These are phyloP conservation scores for Aspergillus tanneri DNA, from an alignment of 2,329 filamentous ascomycete genomes.

Conservation along the genomic window DNA sequence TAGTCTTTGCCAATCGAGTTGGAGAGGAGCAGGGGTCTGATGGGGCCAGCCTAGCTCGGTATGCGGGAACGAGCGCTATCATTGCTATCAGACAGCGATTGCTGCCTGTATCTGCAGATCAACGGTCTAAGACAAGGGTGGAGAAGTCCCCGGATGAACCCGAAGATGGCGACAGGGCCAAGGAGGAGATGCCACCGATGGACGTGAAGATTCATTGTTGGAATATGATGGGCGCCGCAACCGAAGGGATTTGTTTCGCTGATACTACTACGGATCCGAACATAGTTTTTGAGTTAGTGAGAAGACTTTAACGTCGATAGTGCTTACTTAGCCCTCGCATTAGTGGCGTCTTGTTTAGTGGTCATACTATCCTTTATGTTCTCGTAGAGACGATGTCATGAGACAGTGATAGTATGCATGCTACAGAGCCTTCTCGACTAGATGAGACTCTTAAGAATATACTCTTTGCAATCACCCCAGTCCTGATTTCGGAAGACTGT, in stretches of 20 bases:
- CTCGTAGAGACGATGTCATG: not conserved
- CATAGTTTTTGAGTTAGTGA: constrained; percentile 39
- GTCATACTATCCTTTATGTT: not conserved
- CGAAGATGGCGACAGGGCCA: constrained; percentile 16
- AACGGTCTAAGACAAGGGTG: constrained; percentile 5
- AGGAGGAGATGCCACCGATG: constrained; percentile 21
- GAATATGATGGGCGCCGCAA: constrained; percentile 46
- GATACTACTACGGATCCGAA: constrained; percentile 45
- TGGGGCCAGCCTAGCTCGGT: constrained; percentile 42
- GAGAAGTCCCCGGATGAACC: constrained; percentile 13
- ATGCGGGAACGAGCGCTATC: constrained; percentile 51
- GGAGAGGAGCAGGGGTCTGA: constrained; percentile 43
- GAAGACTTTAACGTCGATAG: constrained; percentile 1
- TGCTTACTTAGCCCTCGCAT: not conserved
- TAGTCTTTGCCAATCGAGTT: constrained; percentile 49
- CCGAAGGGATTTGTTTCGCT: constrained; percentile 48
- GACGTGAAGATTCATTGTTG: constrained; percentile 46
- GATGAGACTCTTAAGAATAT: not conserved
- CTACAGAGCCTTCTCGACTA: not conserved
- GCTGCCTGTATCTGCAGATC: constrained; percentile 16
- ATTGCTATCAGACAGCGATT: constrained; percentile 39
- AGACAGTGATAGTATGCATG: not conserved
- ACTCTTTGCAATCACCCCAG: not conserved
- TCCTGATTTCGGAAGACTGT: not conserved
- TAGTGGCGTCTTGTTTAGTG: not conserved